phyloP scores from a whole-genome alignment of 2,329 filamentous ascomycete genomes.

The Fusarium verticillioides region DNA sequence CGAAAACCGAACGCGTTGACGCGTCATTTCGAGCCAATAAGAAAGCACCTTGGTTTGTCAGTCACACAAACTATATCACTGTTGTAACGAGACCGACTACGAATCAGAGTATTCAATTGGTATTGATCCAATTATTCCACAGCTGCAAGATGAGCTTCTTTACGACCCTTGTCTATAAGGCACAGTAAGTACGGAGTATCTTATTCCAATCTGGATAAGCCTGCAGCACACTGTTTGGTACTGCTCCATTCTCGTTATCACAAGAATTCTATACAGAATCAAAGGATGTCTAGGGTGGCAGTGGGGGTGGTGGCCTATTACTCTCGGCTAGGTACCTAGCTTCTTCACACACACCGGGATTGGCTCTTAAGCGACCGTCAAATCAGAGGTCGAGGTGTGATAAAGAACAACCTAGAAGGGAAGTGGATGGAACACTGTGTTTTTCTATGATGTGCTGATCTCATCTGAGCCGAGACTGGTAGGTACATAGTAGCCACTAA shows the following conservation, averaged over 20 bases:
- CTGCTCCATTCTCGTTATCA: constrained; percentile 2
- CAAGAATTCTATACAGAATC: constrained; percentile 9
- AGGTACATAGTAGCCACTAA: not conserved
- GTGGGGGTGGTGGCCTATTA: constrained; percentile 1
- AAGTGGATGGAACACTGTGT: constrained; percentile 20
- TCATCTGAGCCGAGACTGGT: not conserved
- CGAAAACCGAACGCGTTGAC: constrained; percentile 27
- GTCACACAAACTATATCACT: constrained; percentile 13
- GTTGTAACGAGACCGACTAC: not conserved
- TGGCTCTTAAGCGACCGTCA: constrained; percentile 2
- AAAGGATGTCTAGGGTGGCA: constrained; percentile 32
- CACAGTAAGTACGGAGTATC: not conserved
- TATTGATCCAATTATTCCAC: not conserved
- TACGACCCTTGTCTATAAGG: not conserved
- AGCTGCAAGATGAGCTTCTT: not conserved
- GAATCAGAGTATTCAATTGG: constrained; percentile 18
- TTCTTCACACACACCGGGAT: not conserved
- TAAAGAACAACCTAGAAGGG: constrained; percentile 25
- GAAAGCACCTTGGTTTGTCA: not conserved
- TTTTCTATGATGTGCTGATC: constrained; percentile 21
- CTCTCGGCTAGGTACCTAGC: constrained; percentile 1
- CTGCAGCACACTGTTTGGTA: constrained; percentile 10
- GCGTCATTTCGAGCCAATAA: constrained; percentile 28
- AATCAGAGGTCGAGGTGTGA: constrained; percentile 11
- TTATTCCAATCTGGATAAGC: not conserved